These are phyloP conservation scores for Cryphonectria carpinicola DNA, from an alignment of 2,329 filamentous ascomycete species.

Conservation along the genomic window DNA sequence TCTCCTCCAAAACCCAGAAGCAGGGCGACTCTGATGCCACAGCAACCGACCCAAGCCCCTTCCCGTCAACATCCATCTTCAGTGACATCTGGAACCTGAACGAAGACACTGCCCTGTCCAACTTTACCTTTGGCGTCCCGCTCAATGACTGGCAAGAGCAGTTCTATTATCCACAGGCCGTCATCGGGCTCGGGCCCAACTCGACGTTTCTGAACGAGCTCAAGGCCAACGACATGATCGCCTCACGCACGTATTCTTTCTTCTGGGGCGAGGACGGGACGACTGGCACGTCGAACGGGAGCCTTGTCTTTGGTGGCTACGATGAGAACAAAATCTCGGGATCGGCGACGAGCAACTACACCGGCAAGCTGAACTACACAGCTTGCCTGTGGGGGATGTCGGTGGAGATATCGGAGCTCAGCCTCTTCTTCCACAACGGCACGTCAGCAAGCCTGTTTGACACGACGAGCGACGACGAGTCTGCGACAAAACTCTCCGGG, in stretches of 20 bases:
- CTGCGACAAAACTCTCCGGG: background rate
- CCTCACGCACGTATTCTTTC: slow-evolving; percentile 37
- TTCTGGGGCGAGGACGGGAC: slow-evolving; percentile 38
- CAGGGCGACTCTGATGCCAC: background rate
- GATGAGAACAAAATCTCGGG: slow-evolving; percentile 19
- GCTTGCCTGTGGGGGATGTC: background rate
- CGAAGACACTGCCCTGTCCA: slow-evolving; percentile 27
- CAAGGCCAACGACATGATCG: slow-evolving; percentile 34
- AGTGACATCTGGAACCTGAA: slow-evolving; percentile 22
- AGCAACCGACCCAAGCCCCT: slow-evolving; percentile 8
- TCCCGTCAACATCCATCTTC: slow-evolving; percentile 2
- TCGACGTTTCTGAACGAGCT: slow-evolving; percentile 38
- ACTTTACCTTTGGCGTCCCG: slow-evolving; percentile 32
- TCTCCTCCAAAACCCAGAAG: slow-evolving; percentile 9
- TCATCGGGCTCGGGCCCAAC: slow-evolving; percentile 37
- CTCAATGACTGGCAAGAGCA: slow-evolving; percentile 33
- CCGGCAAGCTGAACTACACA: slow-evolving; percentile 13
- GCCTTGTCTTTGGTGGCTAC: slow-evolving; percentile 21
- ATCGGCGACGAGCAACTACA: slow-evolving; percentile 6
- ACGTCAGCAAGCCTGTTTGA: slow-evolving; percentile 1
- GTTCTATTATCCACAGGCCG: slow-evolving; percentile 33
- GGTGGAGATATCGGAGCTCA: background rate
- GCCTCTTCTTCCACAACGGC: slow-evolving; percentile 10
- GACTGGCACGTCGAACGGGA: slow-evolving; percentile 6
- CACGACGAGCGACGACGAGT: background rate